phyloP scores from a whole-genome alignment of 306 rosid species.

The Malus asiatica region DNA sequence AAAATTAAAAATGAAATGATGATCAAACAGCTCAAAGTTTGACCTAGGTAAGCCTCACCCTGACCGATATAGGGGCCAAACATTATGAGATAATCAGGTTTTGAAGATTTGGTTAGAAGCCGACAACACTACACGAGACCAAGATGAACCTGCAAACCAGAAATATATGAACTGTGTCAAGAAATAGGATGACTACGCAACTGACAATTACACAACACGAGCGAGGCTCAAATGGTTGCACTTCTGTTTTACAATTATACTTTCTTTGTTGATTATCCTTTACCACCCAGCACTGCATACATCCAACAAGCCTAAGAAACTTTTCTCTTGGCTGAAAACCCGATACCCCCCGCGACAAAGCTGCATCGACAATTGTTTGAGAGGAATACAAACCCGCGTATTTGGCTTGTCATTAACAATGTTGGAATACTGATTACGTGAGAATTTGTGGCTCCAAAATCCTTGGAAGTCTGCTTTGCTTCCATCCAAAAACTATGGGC shows the following conservation, averaged over 20 bases:
- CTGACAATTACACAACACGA: neutral
- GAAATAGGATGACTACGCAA: neutral
- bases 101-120: too few species aligned
- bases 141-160: neutral
- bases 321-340: neutral
- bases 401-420: neutral
- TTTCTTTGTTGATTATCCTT: neutral
- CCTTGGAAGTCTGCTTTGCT: neutral
- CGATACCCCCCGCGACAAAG: neutral
- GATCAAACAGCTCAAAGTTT: too few species aligned
- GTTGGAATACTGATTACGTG: neutral
- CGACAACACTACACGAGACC: neutral
- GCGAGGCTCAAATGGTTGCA: neutral
- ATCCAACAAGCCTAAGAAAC: neutral
- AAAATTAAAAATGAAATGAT: too few species aligned
- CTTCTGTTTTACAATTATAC: neutral
- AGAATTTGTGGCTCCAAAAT: constrained; percentile 3
- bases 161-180: neutral
- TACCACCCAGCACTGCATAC: constrained; percentile 11
- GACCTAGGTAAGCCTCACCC: too few species aligned
- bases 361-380: neutral
- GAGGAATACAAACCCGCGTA: neutral
- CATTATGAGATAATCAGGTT: too few species aligned
- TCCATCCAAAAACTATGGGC: constrained; percentile 18
- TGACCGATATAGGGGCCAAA: too few species aligned